phyloP scores from a whole-genome alignment of 192 early-diverging fungal genomes.

The Funneliformis geosporum region DNA sequence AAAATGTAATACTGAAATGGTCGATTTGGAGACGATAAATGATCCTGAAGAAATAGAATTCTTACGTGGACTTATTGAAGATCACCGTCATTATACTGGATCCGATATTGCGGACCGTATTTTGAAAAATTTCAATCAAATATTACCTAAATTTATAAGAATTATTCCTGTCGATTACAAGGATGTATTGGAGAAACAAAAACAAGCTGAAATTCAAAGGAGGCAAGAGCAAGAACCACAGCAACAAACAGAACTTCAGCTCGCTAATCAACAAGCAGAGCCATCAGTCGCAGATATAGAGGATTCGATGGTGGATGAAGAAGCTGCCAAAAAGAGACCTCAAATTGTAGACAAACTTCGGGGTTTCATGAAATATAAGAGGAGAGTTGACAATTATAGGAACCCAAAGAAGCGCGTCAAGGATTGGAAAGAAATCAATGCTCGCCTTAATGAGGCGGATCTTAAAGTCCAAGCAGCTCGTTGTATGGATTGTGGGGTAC shows the following conservation, averaged over 20 bases:
- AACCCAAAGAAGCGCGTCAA: slow-evolving; percentile 74
- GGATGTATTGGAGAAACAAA: slow-evolving; percentile 70
- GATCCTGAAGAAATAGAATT: slow-evolving; percentile 74
- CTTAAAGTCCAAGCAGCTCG: slow-evolving; percentile 93
- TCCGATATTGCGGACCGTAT: slow-evolving; percentile 74
- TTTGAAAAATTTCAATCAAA: slow-evolving; percentile 67
- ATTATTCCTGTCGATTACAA: slow-evolving; percentile 94
- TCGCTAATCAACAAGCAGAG: slow-evolving; percentile 52
- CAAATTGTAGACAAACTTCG: slow-evolving; percentile 88
- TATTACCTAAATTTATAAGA: slow-evolving; percentile 84
- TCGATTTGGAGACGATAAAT: slow-evolving; percentile 79
- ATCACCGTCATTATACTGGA: slow-evolving; percentile 82
- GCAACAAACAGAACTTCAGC: slow-evolving; percentile 33
- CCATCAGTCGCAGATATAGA: slow-evolving; percentile 82
- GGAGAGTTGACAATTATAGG: slow-evolving; percentile 86
- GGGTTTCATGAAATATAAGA: slow-evolving; percentile 94
- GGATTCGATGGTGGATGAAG: slow-evolving; percentile 82
- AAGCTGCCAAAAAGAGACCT: slow-evolving; percentile 65
- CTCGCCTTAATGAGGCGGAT: slow-evolving; percentile 77
- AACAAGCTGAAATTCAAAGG: slow-evolving; percentile 44
- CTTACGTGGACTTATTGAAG: slow-evolving; percentile 74
- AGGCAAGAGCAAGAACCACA: slow-evolving; percentile 32
- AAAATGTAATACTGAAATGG: slow-evolving; percentile 91
- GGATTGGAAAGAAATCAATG: slow-evolving; percentile 96
- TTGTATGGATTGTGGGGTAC: slow-evolving; percentile 98